Percentiles rank a stretch among this genome's conserved stretches.
These are phyloP conservation scores for Rhizomucor miehei DNA, from an alignment of 371 early-diverging fungal species.

Conservation along the genomic window DNA sequence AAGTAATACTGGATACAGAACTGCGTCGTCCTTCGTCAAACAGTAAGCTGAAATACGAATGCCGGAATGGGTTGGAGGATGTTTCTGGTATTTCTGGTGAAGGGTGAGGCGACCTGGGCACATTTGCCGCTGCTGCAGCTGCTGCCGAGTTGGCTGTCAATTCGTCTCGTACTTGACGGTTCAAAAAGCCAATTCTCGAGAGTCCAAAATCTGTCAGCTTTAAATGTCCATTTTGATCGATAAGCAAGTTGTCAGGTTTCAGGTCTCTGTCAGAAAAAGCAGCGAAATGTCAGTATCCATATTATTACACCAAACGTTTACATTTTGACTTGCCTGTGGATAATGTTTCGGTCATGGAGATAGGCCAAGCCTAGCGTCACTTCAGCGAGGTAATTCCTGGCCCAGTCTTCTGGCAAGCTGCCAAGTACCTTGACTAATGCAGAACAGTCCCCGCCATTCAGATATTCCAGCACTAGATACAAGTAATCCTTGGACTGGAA, in stretches of 20 bases:
- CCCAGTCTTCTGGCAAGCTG: conserved; percentile 86
- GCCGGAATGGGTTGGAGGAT: conserved; percentile 21
- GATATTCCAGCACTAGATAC: conserved; percentile 94
- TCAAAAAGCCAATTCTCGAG: conserved; percentile 83
- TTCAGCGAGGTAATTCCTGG: conserved; percentile 91
- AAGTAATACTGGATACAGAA: conserved; percentile 22
- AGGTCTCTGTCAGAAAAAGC: conserved; percentile 58
- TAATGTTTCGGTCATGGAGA: conserved; percentile 79
- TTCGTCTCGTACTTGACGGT: conserved; percentile 71
- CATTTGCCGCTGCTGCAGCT: conserved; percentile 9
- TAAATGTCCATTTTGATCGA: conserved; percentile 88
- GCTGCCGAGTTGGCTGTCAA: conserved; percentile 19
- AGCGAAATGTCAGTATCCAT: too few species aligned
- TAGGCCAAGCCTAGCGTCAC: conserved; percentile 92
- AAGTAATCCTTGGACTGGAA: conserved; percentile 92
- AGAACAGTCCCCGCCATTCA: conserved; percentile 96
- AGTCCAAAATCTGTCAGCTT: conserved; percentile 96
- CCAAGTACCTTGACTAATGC: conserved; percentile 87
- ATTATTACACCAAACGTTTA: too few species aligned
- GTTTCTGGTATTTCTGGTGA: conserved; percentile 25
- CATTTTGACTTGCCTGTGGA: conserved; percentile 74
- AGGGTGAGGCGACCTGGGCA: conserved; percentile 37
- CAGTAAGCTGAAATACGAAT: conserved; percentile 42
- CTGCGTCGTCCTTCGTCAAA: conserved; percentile 40
- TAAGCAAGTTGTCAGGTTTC: conserved; percentile 90